These are phyloP conservation scores for Ambrosiella cleistominuta DNA, from an alignment of 2,329 filamentous ascomycete species.

Conservation along the genomic window DNA sequence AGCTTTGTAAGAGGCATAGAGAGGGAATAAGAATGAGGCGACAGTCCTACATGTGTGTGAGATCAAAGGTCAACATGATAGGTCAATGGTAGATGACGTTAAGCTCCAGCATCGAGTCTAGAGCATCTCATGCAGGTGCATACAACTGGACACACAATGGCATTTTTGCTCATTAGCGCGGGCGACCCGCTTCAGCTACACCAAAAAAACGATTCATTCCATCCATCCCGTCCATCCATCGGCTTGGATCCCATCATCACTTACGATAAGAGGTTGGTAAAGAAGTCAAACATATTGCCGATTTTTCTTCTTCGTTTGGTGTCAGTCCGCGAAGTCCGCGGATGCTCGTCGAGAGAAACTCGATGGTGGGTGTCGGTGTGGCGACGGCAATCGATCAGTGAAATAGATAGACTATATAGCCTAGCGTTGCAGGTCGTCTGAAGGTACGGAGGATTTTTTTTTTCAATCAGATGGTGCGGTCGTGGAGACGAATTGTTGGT, in stretches of 20 bases:
- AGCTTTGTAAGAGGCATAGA: constrained; percentile 96
- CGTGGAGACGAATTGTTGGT: too few species aligned
- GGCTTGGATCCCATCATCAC: constrained; percentile 22
- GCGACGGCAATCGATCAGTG: too few species aligned
- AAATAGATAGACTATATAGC: too few species aligned
- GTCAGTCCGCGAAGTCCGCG: constrained; percentile 5
- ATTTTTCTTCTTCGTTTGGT: too few species aligned
- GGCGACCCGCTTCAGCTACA: too few species aligned
- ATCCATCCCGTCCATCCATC: neutral
- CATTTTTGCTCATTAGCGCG: too few species aligned
- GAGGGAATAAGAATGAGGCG: constrained; percentile 79
- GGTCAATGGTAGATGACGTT: neutral
- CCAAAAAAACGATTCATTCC: too few species aligned
- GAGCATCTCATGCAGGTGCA: neutral
- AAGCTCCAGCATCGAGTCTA: neutral
- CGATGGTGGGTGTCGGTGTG: constrained; percentile 2
- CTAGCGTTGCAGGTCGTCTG: neutral
- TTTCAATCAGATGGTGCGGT: too few species aligned
- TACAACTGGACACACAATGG: constrained; percentile 14
- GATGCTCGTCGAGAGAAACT: neutral
- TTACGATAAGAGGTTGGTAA: constrained; percentile 63
- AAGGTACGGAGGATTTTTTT: too few species aligned
- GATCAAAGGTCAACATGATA: neutral
- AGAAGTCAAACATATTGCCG: constrained; percentile 51
- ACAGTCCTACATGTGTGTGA: constrained; percentile 41